Percentiles rank a stretch among this genome's conserved stretches.
These are phyloP conservation scores for Candida pseudoviswanathii DNA, from an alignment of 1,139 yeast genomes.

Conservation along the genomic window DNA sequence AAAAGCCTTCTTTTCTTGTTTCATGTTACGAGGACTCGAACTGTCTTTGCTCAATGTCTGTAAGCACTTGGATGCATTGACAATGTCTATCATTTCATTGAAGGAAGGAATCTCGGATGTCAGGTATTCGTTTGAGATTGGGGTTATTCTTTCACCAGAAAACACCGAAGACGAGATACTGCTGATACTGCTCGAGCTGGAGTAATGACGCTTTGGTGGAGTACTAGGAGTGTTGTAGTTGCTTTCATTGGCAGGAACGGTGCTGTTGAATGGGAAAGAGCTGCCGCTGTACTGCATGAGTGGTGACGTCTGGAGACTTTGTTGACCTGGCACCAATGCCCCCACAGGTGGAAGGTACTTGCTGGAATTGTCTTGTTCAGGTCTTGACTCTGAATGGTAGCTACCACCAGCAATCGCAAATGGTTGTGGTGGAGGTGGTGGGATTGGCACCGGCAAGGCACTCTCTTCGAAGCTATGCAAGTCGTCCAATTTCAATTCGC, in stretches of 20 bases:
- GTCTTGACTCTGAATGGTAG: background rate
- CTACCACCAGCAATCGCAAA: background rate
- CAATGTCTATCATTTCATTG: constrained; percentile 34
- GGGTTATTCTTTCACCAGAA: constrained; percentile 6
- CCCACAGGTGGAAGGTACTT: constrained; percentile 9
- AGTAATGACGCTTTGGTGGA: constrained; percentile 6
- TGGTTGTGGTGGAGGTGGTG: constrained; percentile 4
- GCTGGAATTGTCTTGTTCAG: background rate
- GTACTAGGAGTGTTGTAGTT: background rate
- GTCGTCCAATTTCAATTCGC: constrained; percentile 53
- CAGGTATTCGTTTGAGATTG: constrained; percentile 1
- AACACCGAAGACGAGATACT: constrained; percentile 12
- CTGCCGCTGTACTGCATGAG: background rate
- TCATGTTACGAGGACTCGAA: constrained; percentile 1
- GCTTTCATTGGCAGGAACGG: background rate
- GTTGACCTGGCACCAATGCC: constrained; percentile 9
- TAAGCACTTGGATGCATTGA: constrained; percentile 44
- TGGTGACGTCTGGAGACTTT: background rate
- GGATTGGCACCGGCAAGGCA: constrained; percentile 13
- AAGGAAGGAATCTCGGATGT: constrained; percentile 11
- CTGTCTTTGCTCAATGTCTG: constrained; percentile 27
- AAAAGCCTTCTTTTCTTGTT: background rate
- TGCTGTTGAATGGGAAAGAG: background rate
- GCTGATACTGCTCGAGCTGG: constrained; percentile 10
- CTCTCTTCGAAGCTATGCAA: constrained; percentile 23